Percentiles rank a stretch among this genome's conserved stretches.
Evolutionary conservation across 352 stramenopile genomes (phyloP).

Genomic region (Phytophthora podocarpi): DNA sequence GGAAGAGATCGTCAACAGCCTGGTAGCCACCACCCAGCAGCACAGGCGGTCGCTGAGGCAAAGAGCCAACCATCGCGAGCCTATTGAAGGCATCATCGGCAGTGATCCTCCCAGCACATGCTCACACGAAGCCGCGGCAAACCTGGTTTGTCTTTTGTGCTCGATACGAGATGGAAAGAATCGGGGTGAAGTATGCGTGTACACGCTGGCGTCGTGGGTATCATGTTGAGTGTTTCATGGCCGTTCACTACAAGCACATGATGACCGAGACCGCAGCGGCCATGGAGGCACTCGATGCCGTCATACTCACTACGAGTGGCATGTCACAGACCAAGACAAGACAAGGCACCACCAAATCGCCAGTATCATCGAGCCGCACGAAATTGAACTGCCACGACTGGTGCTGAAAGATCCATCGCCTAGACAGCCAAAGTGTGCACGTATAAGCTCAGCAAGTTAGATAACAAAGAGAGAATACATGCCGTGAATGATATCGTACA

Average conservation of each 20-base stretch:
- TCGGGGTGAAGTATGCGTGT: constrained; percentile 9
- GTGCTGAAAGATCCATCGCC: background rate
- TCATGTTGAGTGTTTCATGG: constrained; percentile 6
- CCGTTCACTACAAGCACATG: constrained; percentile 14
- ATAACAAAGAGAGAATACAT: too few relatives aligned
- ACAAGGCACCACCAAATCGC: background rate
- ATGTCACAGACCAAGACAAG: background rate
- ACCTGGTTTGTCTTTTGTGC: constrained; percentile 2
- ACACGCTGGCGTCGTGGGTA: background rate
- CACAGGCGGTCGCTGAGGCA: background rate
- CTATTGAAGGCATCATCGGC: background rate
- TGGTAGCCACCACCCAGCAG: background rate
- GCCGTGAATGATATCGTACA: too few relatives aligned
- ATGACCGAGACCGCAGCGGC: constrained; percentile 5
- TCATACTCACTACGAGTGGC: constrained; percentile 3
- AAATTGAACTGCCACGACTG: background rate
- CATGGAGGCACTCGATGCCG: background rate
- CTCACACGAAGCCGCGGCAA: constrained; percentile 3
- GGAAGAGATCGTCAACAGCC: background rate
- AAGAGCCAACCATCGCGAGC: background rate
- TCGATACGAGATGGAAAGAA: constrained; percentile 2
- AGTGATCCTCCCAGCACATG: constrained; percentile 3
- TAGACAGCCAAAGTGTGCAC: background rate
- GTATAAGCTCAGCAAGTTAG: background rate
- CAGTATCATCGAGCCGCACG: background rate